phyloP scores from a whole-genome alignment of 2,329 filamentous ascomycete genomes.

The Plectosphaerella sp. region DNA sequence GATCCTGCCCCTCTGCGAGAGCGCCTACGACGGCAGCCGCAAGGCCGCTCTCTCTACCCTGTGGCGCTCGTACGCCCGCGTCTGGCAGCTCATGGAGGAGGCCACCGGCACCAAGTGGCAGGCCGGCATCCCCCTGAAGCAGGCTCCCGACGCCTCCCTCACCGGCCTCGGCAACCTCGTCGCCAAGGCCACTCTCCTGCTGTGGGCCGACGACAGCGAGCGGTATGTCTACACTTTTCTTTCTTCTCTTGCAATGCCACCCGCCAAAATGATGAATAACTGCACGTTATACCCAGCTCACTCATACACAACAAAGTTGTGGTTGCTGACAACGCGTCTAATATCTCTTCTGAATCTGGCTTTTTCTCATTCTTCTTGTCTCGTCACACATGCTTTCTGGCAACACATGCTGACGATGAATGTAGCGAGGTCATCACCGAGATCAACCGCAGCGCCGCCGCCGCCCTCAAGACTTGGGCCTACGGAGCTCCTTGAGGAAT shows the following conservation, averaged over 20 bases:
- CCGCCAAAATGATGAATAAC: slow-evolving; percentile 71
- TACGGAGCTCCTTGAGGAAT: too few species aligned
- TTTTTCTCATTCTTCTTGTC: slow-evolving; percentile 10
- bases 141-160: slow-evolving; percentile 73
- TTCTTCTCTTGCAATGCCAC: slow-evolving; percentile 9
- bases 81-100: slow-evolving; percentile 84
- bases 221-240: slow-evolving; percentile 61
- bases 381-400: slow-evolving; percentile 6
- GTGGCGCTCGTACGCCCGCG: slow-evolving; percentile 88
- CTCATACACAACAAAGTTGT: slow-evolving; percentile 81
- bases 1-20: slow-evolving; percentile 76
- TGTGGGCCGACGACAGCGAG: slow-evolving; percentile 89
- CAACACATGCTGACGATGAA: slow-evolving; percentile 34
- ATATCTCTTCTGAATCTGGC: slow-evolving; percentile 31
- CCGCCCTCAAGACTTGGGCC: slow-evolving; percentile 87
- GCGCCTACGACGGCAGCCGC: slow-evolving; percentile 88
- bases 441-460: slow-evolving; percentile 89
- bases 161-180: slow-evolving; percentile 83
- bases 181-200: slow-evolving; percentile 74
- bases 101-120: slow-evolving; percentile 78
- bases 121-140: slow-evolving; percentile 78
- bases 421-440: slow-evolving; percentile 81
- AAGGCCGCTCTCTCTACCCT: slow-evolving; percentile 88
- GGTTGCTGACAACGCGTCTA: slow-evolving; percentile 79
- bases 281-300: slow-evolving; percentile 98